These are phyloP conservation scores for Aspergillus pseudotamarii DNA, from an alignment of 2,329 filamentous ascomycete species.

Conservation along the genomic window DNA sequence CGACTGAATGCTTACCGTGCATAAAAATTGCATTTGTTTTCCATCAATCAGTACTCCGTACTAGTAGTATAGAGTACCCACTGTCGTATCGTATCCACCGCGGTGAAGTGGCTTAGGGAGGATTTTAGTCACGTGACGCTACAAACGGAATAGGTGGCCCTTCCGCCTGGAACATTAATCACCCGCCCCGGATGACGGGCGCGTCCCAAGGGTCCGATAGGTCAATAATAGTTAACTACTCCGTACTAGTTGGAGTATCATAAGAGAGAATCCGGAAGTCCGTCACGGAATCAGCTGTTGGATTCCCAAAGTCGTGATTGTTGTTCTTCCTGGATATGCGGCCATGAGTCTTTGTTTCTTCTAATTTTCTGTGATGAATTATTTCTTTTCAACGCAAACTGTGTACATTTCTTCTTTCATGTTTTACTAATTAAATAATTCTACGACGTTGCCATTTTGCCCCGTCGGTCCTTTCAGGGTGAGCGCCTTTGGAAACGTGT, in stretches of 20 bases:
- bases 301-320: not conserved
- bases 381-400: not conserved
- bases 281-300: constrained; percentile 5
- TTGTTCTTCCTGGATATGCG: constrained; percentile 4
- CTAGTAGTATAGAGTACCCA: no score
- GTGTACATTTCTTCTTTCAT: constrained; percentile 13
- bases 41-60: no score
- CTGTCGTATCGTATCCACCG: no score
- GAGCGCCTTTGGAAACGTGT: constrained; percentile 31
- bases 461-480: constrained; percentile 24
- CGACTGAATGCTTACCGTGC: not conserved
- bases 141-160: constrained; percentile 21
- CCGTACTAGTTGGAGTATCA: not conserved
- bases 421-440: constrained; percentile 8
- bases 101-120: no score
- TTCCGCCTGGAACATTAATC: constrained; percentile 14
- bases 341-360: constrained; percentile 6
- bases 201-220: constrained; percentile 5
- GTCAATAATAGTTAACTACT: constrained; percentile 1
- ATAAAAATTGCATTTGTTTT: not conserved
- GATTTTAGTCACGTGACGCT: constrained; percentile 6
- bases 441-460: constrained; percentile 13
- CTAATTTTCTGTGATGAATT: constrained; percentile 8
- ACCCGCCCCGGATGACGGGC: constrained; percentile 18
- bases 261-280: constrained; percentile 3